Percentiles rank a stretch among this genome's conserved stretches.
phyloP scores from a whole-genome alignment of 2,329 filamentous ascomycete species.

The Fusarium miscanthi region DNA sequence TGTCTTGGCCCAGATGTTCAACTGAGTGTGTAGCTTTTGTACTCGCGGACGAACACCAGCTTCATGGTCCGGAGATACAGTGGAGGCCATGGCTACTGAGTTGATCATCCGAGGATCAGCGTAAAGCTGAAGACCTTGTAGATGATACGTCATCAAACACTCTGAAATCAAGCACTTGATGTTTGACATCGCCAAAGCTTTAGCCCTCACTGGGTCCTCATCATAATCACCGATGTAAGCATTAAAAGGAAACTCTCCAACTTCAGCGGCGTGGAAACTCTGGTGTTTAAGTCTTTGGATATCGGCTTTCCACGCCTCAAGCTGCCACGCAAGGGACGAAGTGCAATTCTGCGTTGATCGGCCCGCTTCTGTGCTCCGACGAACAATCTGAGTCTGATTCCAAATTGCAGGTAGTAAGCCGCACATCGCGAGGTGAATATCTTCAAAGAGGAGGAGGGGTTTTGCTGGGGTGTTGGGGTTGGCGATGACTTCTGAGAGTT shows the following conservation, averaged over 20 bases:
- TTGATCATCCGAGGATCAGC: conserved; percentile 49
- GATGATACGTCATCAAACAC: conserved; percentile 51
- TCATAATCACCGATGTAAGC: conserved; percentile 48
- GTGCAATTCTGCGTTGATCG: conserved; percentile 20
- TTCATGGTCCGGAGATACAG: conserved; percentile 5
- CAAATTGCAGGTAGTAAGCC: conserved; percentile 48
- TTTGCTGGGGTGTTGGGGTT: conserved; percentile 44
- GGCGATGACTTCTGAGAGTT: conserved; percentile 47
- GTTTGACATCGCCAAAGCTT: conserved; percentile 40
- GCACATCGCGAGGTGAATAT: conserved; percentile 50
- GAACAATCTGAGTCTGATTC: conserved; percentile 44
- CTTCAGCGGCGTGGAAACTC: conserved; percentile 22
- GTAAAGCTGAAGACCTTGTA: conserved; percentile 52
- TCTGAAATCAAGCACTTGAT: conserved; percentile 49
- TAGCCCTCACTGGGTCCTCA: conserved; percentile 39
- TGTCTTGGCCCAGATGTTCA: conserved; percentile 48
- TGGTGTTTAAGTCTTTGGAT: conserved; percentile 39
- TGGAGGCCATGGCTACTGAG: conserved; percentile 39
- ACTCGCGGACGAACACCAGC: conserved; percentile 31
- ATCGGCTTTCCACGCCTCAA: conserved; percentile 44
- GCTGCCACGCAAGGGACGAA: conserved; percentile 38
- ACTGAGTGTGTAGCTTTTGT: conserved; percentile 34
- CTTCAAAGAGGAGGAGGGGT: conserved; percentile 48
- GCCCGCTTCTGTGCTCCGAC: conserved; percentile 33
- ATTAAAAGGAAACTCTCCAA: conserved; percentile 32